phyloP scores from a whole-genome alignment of 345 rosid species.

The Citrus hindsii region DNA sequence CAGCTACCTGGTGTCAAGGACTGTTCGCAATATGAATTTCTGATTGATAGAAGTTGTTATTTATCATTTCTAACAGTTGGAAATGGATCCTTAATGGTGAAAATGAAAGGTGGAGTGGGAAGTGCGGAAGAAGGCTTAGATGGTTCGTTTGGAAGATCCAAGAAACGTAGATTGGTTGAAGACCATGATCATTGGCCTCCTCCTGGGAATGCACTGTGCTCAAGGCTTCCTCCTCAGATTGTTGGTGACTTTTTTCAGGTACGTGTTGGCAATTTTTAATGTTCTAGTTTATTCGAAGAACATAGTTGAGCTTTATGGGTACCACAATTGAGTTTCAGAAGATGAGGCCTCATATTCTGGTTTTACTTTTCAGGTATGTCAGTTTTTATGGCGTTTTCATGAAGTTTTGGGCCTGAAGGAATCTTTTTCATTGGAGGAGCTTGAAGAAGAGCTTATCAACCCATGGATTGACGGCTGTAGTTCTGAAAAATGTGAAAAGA shows the following conservation, averaged over 20 bases:
- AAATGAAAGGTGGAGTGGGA: conserved; percentile 42
- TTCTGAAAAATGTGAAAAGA: conserved; percentile 33
- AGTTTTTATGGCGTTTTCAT: conserved; percentile 69
- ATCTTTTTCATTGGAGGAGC: conserved; percentile 48
- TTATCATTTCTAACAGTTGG: conserved; percentile 50
- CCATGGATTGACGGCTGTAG: conserved; percentile 47
- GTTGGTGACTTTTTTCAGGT: conserved; percentile 96
- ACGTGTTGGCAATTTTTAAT: conserved; percentile 13
- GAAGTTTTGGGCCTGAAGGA: conserved; percentile 67
- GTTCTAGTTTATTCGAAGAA: conserved; percentile 2
- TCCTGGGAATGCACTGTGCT: conserved; percentile 60
- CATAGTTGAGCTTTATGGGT: conserved; percentile 4
- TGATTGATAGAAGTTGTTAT: conserved; percentile 50
- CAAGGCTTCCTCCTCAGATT: conserved; percentile 67
- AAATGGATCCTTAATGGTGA: conserved; percentile 55
- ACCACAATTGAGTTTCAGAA: neutral
- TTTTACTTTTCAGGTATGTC: conserved; percentile 65
- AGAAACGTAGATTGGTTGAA: conserved; percentile 42
- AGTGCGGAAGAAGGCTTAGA: conserved; percentile 28
- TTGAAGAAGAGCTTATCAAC: conserved; percentile 74
- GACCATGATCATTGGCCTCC: conserved; percentile 47
- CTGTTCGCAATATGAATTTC: conserved; percentile 61
- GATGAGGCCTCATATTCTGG: conserved; percentile 13
- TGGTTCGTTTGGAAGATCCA: conserved; percentile 43
- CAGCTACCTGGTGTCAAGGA: conserved; percentile 64